A percentile compares a stretch with the other conserved stretches of the same genome.
phyloP scores from a whole-genome alignment of 805 yeast genomes.

The Ogataea paradorogensis region DNA sequence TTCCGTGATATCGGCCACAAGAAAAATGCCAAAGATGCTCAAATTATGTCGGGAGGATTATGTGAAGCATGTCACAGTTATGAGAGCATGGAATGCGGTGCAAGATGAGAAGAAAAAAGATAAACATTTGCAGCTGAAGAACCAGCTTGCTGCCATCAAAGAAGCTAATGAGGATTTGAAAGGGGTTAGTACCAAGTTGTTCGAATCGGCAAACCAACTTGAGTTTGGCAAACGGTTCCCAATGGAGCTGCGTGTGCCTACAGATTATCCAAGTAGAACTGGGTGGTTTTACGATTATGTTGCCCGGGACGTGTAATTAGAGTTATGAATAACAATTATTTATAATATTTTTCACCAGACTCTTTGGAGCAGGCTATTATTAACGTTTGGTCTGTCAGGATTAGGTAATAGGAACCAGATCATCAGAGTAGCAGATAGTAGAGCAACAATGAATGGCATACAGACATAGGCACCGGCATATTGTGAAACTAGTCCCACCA shows the following conservation, averaged over 20 bases:
- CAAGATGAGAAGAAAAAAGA: conserved; percentile 49
- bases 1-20: conserved; percentile 79
- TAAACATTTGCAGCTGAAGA: conserved; percentile 41
- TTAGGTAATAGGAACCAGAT: conserved; percentile 45
- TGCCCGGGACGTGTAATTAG: conserved; percentile 24
- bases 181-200: conserved; percentile 50
- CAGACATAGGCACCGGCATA: conserved; percentile 45
- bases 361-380: conserved; percentile 26
- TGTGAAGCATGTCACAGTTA: conserved; percentile 78
- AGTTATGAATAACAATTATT: not conserved
- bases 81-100: conserved; percentile 74
- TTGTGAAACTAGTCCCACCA: conserved; percentile 49
- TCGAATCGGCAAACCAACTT: conserved; percentile 54
- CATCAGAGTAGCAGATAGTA: conserved; percentile 34
- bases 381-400: conserved; percentile 34
- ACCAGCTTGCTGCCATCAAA: conserved; percentile 64
- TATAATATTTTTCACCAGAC: conserved; percentile 6
- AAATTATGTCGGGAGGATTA: conserved; percentile 77
- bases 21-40: conserved; percentile 82
- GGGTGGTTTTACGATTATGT: conserved; percentile 69
- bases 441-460: conserved; percentile 44
- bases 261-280: conserved; percentile 80
- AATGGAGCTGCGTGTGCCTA: conserved; percentile 81
- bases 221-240: conserved; percentile 68
- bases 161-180: conserved; percentile 74